Conservation (phyloP, 345 rosid species). For the Eucalyptus cloeziana region DNA sequence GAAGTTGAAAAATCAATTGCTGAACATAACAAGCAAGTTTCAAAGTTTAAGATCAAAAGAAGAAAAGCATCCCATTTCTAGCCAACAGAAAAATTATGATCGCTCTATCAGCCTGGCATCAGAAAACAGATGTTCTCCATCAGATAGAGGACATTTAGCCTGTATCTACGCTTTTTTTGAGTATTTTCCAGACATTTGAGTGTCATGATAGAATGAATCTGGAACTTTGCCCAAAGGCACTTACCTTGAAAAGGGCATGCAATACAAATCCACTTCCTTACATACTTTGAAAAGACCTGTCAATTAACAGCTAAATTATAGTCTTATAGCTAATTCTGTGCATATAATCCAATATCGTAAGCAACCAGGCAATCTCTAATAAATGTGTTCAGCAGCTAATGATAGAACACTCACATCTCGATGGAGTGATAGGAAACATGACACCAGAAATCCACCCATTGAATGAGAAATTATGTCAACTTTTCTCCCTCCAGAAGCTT, state of each 20-base stretch:
- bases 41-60: background rate
- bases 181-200: background rate
- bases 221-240: background rate
- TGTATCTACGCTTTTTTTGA: background rate
- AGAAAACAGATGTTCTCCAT: background rate
- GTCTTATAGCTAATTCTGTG: background rate
- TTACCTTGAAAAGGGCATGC: slow-evolving; percentile 94
- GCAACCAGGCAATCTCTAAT: background rate
- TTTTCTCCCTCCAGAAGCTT: slow-evolving; percentile 63
- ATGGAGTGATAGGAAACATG: slow-evolving; percentile 65
- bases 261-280: slow-evolving; percentile 78
- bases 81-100: background rate
- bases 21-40: background rate
- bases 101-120: background rate
- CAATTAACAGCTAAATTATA: background rate
- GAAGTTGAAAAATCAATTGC: background rate
- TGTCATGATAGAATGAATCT: background rate
- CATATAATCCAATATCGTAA: background rate
- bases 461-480: slow-evolving; percentile 76
- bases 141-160: background rate
- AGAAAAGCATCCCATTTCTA: background rate
- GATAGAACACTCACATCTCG: slow-evolving; percentile 36
- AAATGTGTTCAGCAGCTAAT: background rate
- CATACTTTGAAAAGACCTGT: slow-evolving; percentile 68
- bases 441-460: slow-evolving; percentile 78